Evolutionary conservation across 805 yeast species (phyloP), one percentile per base, ranked within the genome.

Genomic region (Millerozyma miso): DNA sequence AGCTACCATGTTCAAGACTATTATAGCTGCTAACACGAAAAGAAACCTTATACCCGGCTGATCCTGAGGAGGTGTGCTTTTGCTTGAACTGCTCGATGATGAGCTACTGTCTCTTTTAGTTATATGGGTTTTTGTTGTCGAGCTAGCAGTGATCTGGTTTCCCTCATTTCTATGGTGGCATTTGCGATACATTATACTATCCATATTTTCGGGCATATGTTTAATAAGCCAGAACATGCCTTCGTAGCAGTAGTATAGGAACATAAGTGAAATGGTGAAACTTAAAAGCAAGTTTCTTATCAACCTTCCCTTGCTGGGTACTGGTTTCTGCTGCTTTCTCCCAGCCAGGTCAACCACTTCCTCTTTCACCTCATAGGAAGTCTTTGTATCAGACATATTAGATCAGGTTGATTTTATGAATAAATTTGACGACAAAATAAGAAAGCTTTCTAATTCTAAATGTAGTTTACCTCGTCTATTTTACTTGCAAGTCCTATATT

Each of bases 1-100:
- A 19, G 62, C 72, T 18, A 66, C 26, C 50, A 63, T 55, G 46
- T 70, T 69, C 19, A 70, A 42, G 7, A 67, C 33, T 3, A 67
- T 52, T 37, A 70, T 54, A 2, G 59, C 73, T 13, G 57, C 60
- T 15, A 69, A 53, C 2, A 60, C 73, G 38, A 70, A 54, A 33
- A 58, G 55, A 13, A 69, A 56, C 18, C 67, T 51, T 14, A 69
- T 53, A 3, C 59, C 69, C 4, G 64, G 53, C 40, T 53, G 49
- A 33, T 56, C 42, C 33, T n/a, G 44, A 40, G 18, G 47, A 17
- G 31, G 34, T 35, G 20, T 37, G 33, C 31, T 37, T 39, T 31
- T 37, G 29, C 34, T 31, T n/a, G 40, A 23, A 4, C n/a, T 29
- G 3, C 14, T 37, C 1, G 39, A 37, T 12, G 18, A 19, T 12